These are phyloP conservation scores for Chaetomiaceae sp. DNA, from an alignment of 2,329 filamentous ascomycete species.

Conservation along the genomic window DNA sequence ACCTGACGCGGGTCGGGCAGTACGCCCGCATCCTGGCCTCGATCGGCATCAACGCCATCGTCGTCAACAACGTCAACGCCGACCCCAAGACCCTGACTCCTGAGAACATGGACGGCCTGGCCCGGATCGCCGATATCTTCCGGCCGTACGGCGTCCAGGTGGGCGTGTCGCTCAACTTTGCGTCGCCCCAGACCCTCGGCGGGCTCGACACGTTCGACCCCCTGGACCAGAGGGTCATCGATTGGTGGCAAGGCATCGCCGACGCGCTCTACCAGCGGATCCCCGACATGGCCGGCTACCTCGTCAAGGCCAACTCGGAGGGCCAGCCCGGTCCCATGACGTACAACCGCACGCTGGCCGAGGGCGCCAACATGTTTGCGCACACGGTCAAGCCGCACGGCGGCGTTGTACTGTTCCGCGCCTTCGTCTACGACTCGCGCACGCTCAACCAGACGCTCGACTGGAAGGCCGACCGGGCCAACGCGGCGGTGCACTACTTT, in stretches of 20 bases:
- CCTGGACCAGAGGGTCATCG: constrained; percentile 52
- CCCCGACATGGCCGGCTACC: constrained; percentile 63
- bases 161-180: constrained; percentile 64
- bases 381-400: constrained; percentile 51
- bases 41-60: constrained; percentile 59
- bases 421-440: constrained; percentile 62
- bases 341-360: constrained; percentile 64
- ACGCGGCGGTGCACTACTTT: constrained; percentile 65
- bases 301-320: constrained; percentile 69
- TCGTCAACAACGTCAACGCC: constrained; percentile 71
- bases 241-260: constrained; percentile 60
- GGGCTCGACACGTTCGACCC: constrained; percentile 61
- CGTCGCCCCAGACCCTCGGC: constrained; percentile 53
- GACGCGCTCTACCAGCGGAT: constrained; percentile 54
- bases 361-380: constrained; percentile 66
- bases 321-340: constrained; percentile 65
- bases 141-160: constrained; percentile 63
- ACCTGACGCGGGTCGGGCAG: constrained; percentile 54
- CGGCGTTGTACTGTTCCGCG: constrained; percentile 64
- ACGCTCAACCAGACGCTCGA: constrained; percentile 45
- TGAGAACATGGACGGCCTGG: constrained; percentile 56
- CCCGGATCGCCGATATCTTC: constrained; percentile 58
- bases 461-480: constrained; percentile 65
- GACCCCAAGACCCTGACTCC: constrained; percentile 52
- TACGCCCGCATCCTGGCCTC: constrained; percentile 65